phyloP scores from a whole-genome alignment of 495 filamentous ascomycete species.

The Echria macrotheca region DNA sequence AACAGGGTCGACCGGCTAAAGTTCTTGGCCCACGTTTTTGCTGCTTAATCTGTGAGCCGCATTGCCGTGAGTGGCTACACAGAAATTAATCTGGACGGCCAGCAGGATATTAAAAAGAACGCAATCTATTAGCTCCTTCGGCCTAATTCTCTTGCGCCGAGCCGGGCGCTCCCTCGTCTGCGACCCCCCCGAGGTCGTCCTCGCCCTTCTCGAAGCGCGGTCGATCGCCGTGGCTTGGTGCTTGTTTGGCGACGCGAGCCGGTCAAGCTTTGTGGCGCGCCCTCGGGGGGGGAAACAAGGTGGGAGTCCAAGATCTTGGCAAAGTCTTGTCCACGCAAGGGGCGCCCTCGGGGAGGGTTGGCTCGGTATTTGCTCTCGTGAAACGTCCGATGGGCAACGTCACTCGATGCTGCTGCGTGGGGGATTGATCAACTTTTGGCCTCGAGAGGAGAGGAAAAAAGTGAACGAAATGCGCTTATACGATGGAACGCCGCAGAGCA shows the following conservation, averaged over 20 bases:
- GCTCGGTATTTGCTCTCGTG: neutral
- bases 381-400: neutral
- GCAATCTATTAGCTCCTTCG: neutral
- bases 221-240: neutral
- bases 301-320: constrained; percentile 3
- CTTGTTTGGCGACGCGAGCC: constrained; percentile 1
- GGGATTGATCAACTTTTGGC: neutral
- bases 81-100: neutral
- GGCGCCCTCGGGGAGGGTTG: too few relatives aligned
- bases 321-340: neutral
- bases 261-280: constrained; percentile 9
- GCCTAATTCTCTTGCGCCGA: constrained; percentile 7
- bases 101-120: neutral
- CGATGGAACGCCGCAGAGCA: too few relatives aligned
- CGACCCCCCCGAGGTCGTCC: too few relatives aligned
- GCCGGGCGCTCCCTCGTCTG: constrained; percentile 6
- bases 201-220: constrained; percentile 1
- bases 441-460: neutral
- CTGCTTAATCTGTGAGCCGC: neutral
- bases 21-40: constrained; percentile 6
- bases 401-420: neutral
- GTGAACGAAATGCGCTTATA: too few relatives aligned
- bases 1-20: constrained; percentile 4
- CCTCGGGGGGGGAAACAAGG: neutral
- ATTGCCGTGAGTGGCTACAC: neutral